A percentile compares a stretch with the other conserved stretches of the same genome.
Evolutionary conservation across 2,329 filamentous ascomycete species (phyloP).

Genomic region (Leptographium wingfieldii): DNA sequence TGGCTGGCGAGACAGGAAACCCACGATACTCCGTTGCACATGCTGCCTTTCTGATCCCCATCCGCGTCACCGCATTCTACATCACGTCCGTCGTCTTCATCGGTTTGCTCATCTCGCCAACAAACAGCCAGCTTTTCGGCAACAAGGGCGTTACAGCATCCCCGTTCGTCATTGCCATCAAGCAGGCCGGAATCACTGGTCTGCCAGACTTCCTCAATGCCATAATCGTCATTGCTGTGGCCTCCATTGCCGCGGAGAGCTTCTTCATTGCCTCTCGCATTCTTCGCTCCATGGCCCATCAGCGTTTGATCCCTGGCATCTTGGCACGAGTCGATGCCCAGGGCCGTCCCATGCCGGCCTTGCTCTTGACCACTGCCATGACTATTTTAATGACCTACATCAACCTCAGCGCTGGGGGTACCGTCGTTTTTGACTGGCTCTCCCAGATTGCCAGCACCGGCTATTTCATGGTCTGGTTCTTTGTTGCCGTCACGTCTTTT

Average conservation of each 20-base stretch:
- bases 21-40: conserved; percentile 62
- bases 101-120: conserved; percentile 33
- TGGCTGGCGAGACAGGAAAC: conserved; percentile 52
- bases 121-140: conserved; percentile 33
- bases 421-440: conserved; percentile 52
- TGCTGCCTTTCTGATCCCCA: conserved; percentile 64
- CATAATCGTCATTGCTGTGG: conserved; percentile 43
- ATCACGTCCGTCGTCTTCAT: conserved; percentile 38
- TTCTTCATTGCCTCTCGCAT: conserved; percentile 48
- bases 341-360: conserved; percentile 40
- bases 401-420: conserved; percentile 29
- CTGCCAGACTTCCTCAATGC: conserved; percentile 46
- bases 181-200: conserved; percentile 36
- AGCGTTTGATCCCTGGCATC: conserved; percentile 42
- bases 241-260: conserved; percentile 45
- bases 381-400: conserved; percentile 25
- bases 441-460: conserved; percentile 5
- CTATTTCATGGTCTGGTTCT: conserved; percentile 7
- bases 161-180: conserved; percentile 45
- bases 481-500: conserved; percentile 3
- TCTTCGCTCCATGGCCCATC: conserved; percentile 42
- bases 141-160: conserved; percentile 31
- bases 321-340: conserved; percentile 43
- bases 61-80: conserved; percentile 26
- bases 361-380: conserved; percentile 21